A percentile compares a stretch with the other conserved stretches of the same genome.
Evolutionary conservation across 2,329 filamentous ascomycete genomes (phyloP).

Genomic region (Sporothrix pseudoabietina): DNA sequence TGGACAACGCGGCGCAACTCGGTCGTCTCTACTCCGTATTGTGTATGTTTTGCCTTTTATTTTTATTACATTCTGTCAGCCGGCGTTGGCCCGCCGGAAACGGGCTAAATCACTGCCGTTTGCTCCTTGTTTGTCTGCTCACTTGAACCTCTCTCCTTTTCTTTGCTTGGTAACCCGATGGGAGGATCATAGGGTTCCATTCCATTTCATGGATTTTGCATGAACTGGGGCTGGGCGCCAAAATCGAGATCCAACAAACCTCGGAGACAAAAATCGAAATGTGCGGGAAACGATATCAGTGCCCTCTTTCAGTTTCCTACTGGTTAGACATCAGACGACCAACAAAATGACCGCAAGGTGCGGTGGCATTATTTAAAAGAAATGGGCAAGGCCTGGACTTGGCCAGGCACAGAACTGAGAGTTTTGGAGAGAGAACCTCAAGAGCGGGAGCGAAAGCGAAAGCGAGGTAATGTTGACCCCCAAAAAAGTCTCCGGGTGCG

Average conservation of each 20-base stretch:
- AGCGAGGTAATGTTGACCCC: background rate
- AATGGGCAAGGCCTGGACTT: background rate
- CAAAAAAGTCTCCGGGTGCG: constrained; percentile 1
- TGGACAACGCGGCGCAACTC: background rate
- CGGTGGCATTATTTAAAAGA: background rate
- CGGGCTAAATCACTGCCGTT: constrained; percentile 19
- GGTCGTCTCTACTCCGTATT: background rate
- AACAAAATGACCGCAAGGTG: background rate
- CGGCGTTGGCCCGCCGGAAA: constrained; percentile 24
- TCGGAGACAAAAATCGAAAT: background rate
- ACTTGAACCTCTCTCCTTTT: background rate
- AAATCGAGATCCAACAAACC: background rate
- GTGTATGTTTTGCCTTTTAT: background rate
- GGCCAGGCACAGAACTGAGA: background rate
- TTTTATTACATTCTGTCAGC: background rate
- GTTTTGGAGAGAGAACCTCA: background rate
- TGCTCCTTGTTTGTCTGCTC: background rate
- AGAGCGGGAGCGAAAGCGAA: background rate
- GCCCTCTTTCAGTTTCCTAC: too few species aligned
- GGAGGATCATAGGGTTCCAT: background rate
- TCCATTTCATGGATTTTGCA: background rate
- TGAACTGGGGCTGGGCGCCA: background rate
- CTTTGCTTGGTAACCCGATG: background rate
- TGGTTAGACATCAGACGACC: background rate
- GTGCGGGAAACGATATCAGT: too few species aligned